Evolutionary conservation across 2,329 filamentous ascomycete species (phyloP), one percentile per base, ranked within the genome.

Genomic region (Knufia fluminis): DNA sequence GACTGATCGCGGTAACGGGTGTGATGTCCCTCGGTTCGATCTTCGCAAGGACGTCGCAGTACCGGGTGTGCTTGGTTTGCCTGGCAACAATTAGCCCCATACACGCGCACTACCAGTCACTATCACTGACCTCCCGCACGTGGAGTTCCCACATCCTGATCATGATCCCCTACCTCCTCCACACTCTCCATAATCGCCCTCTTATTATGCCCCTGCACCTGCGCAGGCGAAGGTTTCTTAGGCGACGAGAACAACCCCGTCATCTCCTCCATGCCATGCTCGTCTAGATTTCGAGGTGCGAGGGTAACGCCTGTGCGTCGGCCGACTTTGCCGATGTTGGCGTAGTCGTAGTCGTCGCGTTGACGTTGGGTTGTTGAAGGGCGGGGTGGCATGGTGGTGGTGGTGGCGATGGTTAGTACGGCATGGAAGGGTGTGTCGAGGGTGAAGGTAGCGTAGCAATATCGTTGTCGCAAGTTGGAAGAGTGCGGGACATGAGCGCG

Each of bases 211-310:
- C 38, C 55, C 51, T 61, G 33, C 12, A 36, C 55, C 51, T 61
- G 62, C 19, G 60, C 54, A 1, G 73, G 70, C n/a, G 74, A 76
- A 48, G 66, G 69, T 60, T 82, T 85, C 57, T 80, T 78, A 12
- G 90, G 89, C 17, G 90, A 95, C 7, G 90, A 96, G 67, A 95
- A 95, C 57, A 97, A 80, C 57, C 80, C 80, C 31, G 91, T 86
- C 51, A 95, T 77, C 31, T 86, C 84, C 64, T 96, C 88, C 72
- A 98, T 82, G 66, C 91, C 92, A 74, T 95, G 75, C 65, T 94
- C 89, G 68, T 97, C 91, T 69, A 88, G 85, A 53, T 82, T 73
- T 46, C 87, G 87, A 49, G 95, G 87, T 60, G 81, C 79, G 26
- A 97, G 68, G 1, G 81, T 85, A 22, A 94, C 78, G 39, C 92